phyloP scores from a whole-genome alignment of 1,284 basidiomycete genomes.

The Puccinia coronata region DNA sequence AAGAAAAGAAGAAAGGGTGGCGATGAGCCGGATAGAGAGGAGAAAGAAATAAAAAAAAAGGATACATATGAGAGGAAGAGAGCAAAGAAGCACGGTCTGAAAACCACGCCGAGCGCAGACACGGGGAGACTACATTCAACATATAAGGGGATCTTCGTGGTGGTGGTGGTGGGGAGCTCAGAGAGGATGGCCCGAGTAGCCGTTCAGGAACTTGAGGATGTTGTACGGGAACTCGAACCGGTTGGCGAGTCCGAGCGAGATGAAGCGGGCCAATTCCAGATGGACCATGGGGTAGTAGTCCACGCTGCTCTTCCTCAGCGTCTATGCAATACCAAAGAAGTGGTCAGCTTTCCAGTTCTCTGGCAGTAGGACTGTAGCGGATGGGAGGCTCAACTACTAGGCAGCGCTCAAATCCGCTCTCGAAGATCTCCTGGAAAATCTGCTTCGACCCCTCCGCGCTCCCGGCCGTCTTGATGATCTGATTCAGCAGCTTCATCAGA shows the following conservation, averaged over 20 bases:
- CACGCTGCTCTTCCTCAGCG: conserved; percentile 84
- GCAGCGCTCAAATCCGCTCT: conserved; percentile 81
- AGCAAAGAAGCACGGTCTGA: too few species aligned
- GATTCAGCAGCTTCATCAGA: conserved; percentile 80
- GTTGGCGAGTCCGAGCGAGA: background rate
- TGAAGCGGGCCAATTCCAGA: conserved; percentile 81
- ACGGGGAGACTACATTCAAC: too few species aligned
- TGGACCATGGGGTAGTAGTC: conserved; percentile 90
- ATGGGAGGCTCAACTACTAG: conserved; percentile 65
- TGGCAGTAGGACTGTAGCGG: conserved; percentile 29
- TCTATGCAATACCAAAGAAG: conserved; percentile 63
- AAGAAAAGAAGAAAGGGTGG: too few species aligned
- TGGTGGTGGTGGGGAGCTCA: background rate
- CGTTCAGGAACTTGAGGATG: conserved; percentile 33
- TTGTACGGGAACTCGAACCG: conserved; percentile 35
- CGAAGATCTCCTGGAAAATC: conserved; percentile 80
- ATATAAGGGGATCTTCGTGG: background rate
- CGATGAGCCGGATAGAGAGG: too few species aligned
- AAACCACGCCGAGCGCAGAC: too few species aligned
- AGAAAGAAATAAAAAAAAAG: too few species aligned
- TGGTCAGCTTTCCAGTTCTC: conserved; percentile 52
- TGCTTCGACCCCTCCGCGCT: conserved; percentile 70
- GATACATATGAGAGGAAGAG: too few species aligned
- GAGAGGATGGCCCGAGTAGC: conserved; percentile 12
- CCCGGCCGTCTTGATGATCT: conserved; percentile 69